Percentiles rank a stretch among this genome's conserved stretches.
These are phyloP conservation scores for Rhynchosporium graminicola DNA, from an alignment of 2,329 filamentous ascomycete genomes.

Conservation along the genomic window DNA sequence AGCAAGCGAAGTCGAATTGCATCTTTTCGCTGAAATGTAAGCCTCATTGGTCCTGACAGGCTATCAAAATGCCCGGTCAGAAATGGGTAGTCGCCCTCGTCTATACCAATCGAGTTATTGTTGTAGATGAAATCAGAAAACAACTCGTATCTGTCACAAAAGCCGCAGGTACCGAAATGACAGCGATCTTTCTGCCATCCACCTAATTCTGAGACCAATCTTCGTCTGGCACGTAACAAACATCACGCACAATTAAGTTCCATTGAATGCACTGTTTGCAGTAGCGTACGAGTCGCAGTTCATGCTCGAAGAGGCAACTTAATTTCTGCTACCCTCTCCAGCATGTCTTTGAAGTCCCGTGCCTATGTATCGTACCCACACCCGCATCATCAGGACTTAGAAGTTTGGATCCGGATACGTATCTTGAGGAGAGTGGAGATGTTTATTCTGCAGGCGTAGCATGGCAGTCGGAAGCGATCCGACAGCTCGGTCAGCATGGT, in stretches of 20 bases:
- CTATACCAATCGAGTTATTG: background rate
- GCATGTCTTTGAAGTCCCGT: background rate
- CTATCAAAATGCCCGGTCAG: constrained; percentile 3
- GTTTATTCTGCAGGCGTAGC: background rate
- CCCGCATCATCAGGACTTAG: background rate
- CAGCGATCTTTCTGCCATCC: constrained; percentile 5
- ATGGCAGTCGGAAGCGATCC: background rate
- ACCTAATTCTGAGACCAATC: constrained; percentile 10
- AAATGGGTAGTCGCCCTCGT: background rate
- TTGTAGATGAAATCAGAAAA: background rate
- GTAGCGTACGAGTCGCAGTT: background rate
- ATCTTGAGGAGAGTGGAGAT: constrained; percentile 10
- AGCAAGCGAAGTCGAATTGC: background rate
- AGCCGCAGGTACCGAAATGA: constrained; percentile 10
- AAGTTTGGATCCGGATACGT: background rate
- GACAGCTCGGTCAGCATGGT: constrained; percentile 3
- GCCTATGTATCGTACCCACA: background rate
- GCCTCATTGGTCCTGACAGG: background rate
- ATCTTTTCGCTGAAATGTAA: background rate
- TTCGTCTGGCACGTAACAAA: constrained; percentile 11
- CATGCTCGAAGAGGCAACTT: background rate
- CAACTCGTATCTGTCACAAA: constrained; percentile 14
- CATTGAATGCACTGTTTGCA: constrained; percentile 14
- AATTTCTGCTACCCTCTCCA: background rate
- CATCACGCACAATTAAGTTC: background rate